Evolutionary conservation across 495 filamentous ascomycete genomes (phyloP).

Genomic region (Trichodelitschia bisporula): DNA sequence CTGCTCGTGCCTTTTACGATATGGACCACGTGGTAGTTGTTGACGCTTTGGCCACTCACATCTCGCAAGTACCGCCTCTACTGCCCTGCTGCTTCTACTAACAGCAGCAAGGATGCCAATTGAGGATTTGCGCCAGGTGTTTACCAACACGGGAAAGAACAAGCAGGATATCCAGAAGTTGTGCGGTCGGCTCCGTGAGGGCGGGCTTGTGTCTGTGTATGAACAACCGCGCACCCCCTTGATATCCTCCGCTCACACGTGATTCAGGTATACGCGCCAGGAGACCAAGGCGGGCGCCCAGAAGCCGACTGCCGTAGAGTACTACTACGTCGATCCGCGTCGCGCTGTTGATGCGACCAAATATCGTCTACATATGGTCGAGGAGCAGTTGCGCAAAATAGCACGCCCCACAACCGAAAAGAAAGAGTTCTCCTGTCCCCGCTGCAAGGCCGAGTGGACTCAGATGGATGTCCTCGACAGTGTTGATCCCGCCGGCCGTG

Average conservation of each 20-base stretch:
- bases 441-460: conserved; percentile 61
- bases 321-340: conserved; percentile 91
- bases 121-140: background rate
- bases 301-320: conserved; percentile 61
- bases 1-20: conserved; percentile 79
- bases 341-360: conserved; percentile 92
- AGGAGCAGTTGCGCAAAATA: conserved; percentile 58
- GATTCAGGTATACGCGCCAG: conserved; percentile 41
- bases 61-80: conserved; percentile 31
- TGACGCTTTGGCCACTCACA: conserved; percentile 82
- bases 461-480: conserved; percentile 65
- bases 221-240: conserved; percentile 8
- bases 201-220: conserved; percentile 64
- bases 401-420: conserved; percentile 55
- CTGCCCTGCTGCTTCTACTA: background rate
- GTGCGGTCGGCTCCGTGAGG: conserved; percentile 59
- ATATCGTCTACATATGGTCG: conserved; percentile 65
- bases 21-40: conserved; percentile 71
- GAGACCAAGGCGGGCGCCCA: conserved; percentile 51
- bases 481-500: conserved; percentile 20
- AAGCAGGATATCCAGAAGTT: conserved; percentile 74
- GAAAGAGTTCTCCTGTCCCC: conserved; percentile 73
- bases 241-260: conserved; percentile 5
- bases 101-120: background rate
- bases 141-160: conserved; percentile 21